Evolutionary conservation across 305 asterid species (phyloP).

Genomic region (Solanum hybrid): DNA sequence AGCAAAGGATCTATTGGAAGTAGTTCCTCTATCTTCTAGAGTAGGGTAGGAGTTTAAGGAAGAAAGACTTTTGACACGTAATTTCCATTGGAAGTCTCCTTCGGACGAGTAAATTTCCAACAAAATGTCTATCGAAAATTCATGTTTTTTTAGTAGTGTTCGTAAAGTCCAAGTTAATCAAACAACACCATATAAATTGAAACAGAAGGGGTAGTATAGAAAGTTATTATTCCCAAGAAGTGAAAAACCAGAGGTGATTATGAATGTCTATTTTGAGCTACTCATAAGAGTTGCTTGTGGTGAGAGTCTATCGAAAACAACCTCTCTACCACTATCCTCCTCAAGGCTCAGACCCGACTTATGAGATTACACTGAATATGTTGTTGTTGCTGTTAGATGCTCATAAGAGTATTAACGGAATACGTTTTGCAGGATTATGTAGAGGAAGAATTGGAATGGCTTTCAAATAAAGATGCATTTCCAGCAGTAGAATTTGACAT

Average conservation of each 20-base stretch:
- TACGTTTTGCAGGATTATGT: slow-evolving; percentile 29
- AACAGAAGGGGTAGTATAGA: neutral
- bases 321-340: neutral
- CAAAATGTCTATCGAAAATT: neutral
- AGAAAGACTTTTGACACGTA: too few species aligned
- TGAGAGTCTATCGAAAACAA: neutral
- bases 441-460: slow-evolving; percentile 74
- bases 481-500: slow-evolving; percentile 56
- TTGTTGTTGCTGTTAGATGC: neutral
- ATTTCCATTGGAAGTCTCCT: neutral
- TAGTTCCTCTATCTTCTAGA: neutral
- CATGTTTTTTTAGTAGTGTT: neutral
- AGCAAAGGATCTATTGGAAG: neutral
- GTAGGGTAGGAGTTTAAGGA: neutral
- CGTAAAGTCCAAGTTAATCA: neutral
- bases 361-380: neutral
- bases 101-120: neutral
- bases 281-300: neutral
- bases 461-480: slow-evolving; percentile 67
- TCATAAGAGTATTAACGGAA: neutral
- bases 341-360: neutral
- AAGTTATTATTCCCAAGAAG: neutral
- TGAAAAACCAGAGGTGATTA: neutral
- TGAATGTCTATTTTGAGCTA: neutral
- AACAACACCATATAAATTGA: neutral